phyloP scores from a whole-genome alignment of 768 basidiomycete genomes.

The Goffeauzyma gilvescens region DNA sequence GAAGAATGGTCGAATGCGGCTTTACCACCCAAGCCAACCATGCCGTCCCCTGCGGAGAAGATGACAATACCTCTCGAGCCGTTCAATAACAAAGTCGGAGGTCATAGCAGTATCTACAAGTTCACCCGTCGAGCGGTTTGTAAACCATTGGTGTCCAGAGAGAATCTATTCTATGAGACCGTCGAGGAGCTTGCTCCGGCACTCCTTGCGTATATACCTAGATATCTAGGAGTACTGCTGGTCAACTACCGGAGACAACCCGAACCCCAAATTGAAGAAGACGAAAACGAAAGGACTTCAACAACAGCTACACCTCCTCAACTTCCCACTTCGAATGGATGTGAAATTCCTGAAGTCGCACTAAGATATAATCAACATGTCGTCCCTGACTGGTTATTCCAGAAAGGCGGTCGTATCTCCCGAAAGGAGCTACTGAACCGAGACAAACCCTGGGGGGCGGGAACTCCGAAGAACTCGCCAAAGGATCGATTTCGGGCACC shows the following conservation, averaged over 20 bases:
- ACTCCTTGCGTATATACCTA: slow-evolving; percentile 81
- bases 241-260: slow-evolving; percentile 75
- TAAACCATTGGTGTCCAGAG: slow-evolving; percentile 93
- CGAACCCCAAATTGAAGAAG: slow-evolving; percentile 1
- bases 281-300: slow-evolving; percentile 8
- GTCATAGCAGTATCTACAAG: slow-evolving; percentile 91
- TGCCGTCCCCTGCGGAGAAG: too few relatives aligned
- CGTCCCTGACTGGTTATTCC: slow-evolving; percentile 76
- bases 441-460: slow-evolving; percentile 9
- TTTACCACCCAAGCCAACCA: slow-evolving; percentile 17
- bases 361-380: slow-evolving; percentile 90
- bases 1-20: too few relatives aligned
- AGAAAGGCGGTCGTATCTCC: slow-evolving; percentile 3
- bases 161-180: slow-evolving; percentile 94
- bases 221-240: slow-evolving; percentile 95
- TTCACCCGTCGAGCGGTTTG: slow-evolving; percentile 95
- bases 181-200: slow-evolving; percentile 87
- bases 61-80: slow-evolving; percentile 71
- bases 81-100: slow-evolving; percentile 94
- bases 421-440: slow-evolving; percentile 13
- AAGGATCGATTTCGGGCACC: slow-evolving; percentile 1
- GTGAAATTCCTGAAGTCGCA: slow-evolving; percentile 87
- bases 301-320: slow-evolving; percentile 3
- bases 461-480: not conserved
- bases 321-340: too few relatives aligned